Conservation (phyloP, 108 stramenopile species). For the Schizochytrium sp. region DNA sequence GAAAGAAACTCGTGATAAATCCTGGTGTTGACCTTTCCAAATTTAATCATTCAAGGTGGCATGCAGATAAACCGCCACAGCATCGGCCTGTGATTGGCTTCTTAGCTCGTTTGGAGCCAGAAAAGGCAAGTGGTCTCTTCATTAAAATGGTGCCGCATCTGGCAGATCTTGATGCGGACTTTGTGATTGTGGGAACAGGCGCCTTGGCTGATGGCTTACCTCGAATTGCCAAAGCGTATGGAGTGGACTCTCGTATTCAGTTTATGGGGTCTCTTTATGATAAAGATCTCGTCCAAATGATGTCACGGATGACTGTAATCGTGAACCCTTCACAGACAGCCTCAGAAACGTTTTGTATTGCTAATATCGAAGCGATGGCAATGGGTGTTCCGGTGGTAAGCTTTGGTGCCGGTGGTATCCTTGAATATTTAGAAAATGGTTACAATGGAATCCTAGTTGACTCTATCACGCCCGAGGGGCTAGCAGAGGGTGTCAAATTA, state of each 20-base stretch:
- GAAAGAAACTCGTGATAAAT: constrained; percentile 62
- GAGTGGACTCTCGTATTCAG: constrained; percentile 5
- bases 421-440: constrained; percentile 65
- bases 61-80: not conserved
- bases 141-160: constrained; percentile 65
- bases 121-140: constrained; percentile 73
- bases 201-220: constrained; percentile 41
- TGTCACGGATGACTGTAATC: constrained; percentile 66
- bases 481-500: not conserved
- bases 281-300: not conserved
- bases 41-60: not conserved
- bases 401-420: constrained; percentile 73
- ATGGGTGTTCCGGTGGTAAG: constrained; percentile 69
- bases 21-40: constrained; percentile 62
- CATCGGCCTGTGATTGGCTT: constrained; percentile 67
- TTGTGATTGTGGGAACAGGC: constrained; percentile 74
- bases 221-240: constrained; percentile 56
- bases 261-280: constrained; percentile 66
- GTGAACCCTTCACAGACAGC: constrained; percentile 71
- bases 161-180: not conserved
- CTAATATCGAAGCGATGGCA: constrained; percentile 75
- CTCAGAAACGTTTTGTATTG: constrained; percentile 75
- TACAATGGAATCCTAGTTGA: constrained; percentile 13
- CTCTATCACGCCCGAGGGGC: not conserved
- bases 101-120: constrained; percentile 69